A percentile compares a stretch with the other conserved stretches of the same genome.
Conservation (phyloP, 495 filamentous ascomycete species). For the Glonium stellatum region DNA sequence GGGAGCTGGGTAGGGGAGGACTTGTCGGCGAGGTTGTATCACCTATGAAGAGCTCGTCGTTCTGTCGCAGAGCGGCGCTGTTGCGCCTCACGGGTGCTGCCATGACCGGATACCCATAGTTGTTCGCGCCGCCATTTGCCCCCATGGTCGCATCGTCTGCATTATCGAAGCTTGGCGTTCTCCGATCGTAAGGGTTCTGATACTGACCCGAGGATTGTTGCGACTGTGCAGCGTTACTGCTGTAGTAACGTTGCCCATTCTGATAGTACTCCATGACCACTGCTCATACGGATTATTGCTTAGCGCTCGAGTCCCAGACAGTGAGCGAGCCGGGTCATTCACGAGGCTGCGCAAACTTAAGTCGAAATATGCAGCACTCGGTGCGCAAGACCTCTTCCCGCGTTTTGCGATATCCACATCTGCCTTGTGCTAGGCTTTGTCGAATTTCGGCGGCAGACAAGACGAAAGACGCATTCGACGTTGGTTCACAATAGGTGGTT, state of each 20-base stretch:
- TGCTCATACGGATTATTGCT: background rate
- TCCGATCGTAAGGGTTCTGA: constrained; percentile 43
- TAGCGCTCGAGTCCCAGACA: background rate
- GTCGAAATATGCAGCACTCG: constrained; percentile 16
- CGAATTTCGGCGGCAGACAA: background rate
- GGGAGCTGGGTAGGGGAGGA: constrained; percentile 2
- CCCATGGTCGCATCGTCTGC: constrained; percentile 62
- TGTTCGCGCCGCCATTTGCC: constrained; percentile 21
- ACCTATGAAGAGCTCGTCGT: constrained; percentile 40
- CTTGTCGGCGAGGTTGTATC: constrained; percentile 29
- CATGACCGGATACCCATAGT: constrained; percentile 34
- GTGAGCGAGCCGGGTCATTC: constrained; percentile 16
- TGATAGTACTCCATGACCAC: constrained; percentile 45
- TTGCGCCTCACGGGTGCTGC: constrained; percentile 31
- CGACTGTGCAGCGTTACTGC: constrained; percentile 29
- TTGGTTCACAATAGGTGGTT: background rate
- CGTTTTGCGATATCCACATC: constrained; percentile 14
- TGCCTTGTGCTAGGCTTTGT: constrained; percentile 18
- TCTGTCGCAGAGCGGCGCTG: constrained; percentile 29
- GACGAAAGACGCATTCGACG: constrained; percentile 3
- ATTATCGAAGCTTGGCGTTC: constrained; percentile 66
- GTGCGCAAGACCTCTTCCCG: constrained; percentile 12
- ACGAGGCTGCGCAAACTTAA: constrained; percentile 20
- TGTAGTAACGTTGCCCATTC: constrained; percentile 45
- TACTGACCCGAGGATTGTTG: constrained; percentile 18